Evolutionary conservation across 2,329 filamentous ascomycete species (phyloP).

Genomic region (Paecilomyces niveus): DNA sequence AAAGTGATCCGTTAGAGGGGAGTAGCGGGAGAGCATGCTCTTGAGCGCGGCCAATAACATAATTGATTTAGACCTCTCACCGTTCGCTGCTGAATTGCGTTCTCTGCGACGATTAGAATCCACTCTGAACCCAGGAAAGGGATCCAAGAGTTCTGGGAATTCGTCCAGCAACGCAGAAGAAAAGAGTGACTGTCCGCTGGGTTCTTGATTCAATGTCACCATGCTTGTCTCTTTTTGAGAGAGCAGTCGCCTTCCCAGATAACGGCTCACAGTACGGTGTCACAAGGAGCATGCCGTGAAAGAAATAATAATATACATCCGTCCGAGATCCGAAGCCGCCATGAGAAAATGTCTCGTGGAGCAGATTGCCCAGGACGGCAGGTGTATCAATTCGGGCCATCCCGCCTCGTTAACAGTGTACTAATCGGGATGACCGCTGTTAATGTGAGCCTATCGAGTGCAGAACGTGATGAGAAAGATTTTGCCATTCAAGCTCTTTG

Average conservation of each 20-base stretch:
- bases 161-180: not conserved
- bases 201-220: not conserved
- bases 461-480: not conserved
- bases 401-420: not conserved
- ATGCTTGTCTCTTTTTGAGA: not conserved
- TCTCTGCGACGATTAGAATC: not conserved
- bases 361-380: not conserved
- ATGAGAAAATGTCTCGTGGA: not conserved
- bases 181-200: not conserved
- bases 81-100: not conserved
- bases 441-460: not conserved
- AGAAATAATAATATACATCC: not conserved
- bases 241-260: not conserved
- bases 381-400: not conserved
- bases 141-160: conserved; percentile 8
- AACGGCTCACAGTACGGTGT: not conserved
- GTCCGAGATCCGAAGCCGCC: not conserved
- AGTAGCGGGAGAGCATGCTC: conserved; percentile 23
- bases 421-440: not conserved
- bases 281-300: not conserved
- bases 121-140: conserved; percentile 4
- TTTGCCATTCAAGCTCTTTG: not conserved
- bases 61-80: not conserved
- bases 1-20: conserved; percentile 11
- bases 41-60: conserved; percentile 26